A percentile compares a stretch with the other conserved stretches of the same genome.
Conservation (phyloP, 164 flowering plant species). For the Liriodendron chinense region DNA sequence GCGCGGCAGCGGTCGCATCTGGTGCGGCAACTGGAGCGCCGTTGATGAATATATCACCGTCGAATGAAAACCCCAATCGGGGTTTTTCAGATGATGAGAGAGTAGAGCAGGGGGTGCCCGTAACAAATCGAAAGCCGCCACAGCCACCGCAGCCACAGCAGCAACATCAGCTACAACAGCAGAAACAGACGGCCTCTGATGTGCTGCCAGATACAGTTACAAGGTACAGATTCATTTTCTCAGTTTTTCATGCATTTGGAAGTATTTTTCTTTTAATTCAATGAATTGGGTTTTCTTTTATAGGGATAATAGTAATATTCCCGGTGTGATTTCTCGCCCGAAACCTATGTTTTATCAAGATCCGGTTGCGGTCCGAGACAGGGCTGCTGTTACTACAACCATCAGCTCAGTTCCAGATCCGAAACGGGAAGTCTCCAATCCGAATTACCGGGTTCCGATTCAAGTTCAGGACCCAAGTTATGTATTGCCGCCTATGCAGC, state of each 20-base stretch:
- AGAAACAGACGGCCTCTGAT: conserved; percentile 32
- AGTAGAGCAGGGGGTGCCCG: conserved; percentile 63
- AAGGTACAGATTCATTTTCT: conserved; percentile 23
- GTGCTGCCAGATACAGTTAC: conserved; percentile 39
- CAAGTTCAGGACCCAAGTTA: conserved; percentile 59
- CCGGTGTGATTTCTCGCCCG: conserved; percentile 39
- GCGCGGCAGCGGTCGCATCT: not conserved
- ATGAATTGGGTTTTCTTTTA: not conserved
- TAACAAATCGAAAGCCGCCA: conserved; percentile 35
- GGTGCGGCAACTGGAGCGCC: conserved; percentile 11
- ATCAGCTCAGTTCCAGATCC: conserved; percentile 37
- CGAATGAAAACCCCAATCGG: conserved; percentile 48
- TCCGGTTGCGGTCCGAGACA: conserved; percentile 37
- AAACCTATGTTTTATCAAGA: conserved; percentile 67
- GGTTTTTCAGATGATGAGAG: conserved; percentile 71
- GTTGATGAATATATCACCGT: conserved; percentile 26
- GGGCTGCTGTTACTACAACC: conserved; percentile 25
- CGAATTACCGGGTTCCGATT: conserved; percentile 45
- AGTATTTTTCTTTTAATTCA: not conserved
- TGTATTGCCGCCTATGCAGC: conserved; percentile 32
- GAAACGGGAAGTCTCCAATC: conserved; percentile 42
- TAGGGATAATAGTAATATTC: conserved; percentile 55
- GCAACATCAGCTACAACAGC: conserved; percentile 24
- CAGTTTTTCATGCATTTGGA: not conserved
- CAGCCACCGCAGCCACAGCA: conserved; percentile 16